These are phyloP conservation scores for Fonsecaea multimorphosa DNA, from an alignment of 2,329 filamentous ascomycete species.

Conservation along the genomic window DNA sequence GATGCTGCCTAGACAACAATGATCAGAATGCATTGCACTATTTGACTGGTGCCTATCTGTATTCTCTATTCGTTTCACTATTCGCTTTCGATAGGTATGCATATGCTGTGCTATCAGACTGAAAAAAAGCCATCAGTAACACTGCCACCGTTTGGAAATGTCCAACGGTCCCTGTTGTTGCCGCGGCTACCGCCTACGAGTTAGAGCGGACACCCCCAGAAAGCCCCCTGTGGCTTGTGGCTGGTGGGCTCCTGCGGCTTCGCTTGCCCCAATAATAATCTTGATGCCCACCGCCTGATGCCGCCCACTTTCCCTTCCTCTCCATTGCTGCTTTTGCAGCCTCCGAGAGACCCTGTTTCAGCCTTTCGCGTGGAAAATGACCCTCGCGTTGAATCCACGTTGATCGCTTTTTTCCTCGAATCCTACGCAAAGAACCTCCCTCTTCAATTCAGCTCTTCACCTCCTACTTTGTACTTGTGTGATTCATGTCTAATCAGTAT, in stretches of 20 bases:
- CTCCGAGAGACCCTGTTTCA: conserved; percentile 2
- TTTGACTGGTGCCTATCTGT: too few species aligned
- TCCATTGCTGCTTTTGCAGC: background rate
- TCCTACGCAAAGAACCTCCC: background rate
- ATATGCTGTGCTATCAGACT: background rate
- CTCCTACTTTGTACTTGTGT: background rate
- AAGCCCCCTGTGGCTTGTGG: conserved; percentile 8
- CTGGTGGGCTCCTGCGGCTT: background rate
- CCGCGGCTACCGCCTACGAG: conserved; percentile 15
- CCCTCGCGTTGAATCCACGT: background rate
- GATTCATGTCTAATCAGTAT: background rate
- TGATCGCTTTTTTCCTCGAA: background rate
- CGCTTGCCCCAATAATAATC: background rate
- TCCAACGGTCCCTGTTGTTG: conserved; percentile 17
- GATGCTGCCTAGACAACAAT: too few species aligned
- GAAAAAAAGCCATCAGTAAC: background rate
- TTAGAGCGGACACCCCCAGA: conserved; percentile 5
- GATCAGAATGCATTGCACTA: too few species aligned
- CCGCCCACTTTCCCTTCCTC: background rate
- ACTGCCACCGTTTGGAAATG: background rate
- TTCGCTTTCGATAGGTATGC: too few species aligned
- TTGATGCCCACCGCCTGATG: background rate
- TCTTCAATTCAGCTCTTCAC: background rate
- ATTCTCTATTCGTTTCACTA: too few species aligned
- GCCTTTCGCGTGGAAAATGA: conserved; percentile 14